Evolutionary conservation across 805 yeast genomes (phyloP), one percentile per base, ranked within the genome.

Genomic region (Candida ulmi): DNA sequence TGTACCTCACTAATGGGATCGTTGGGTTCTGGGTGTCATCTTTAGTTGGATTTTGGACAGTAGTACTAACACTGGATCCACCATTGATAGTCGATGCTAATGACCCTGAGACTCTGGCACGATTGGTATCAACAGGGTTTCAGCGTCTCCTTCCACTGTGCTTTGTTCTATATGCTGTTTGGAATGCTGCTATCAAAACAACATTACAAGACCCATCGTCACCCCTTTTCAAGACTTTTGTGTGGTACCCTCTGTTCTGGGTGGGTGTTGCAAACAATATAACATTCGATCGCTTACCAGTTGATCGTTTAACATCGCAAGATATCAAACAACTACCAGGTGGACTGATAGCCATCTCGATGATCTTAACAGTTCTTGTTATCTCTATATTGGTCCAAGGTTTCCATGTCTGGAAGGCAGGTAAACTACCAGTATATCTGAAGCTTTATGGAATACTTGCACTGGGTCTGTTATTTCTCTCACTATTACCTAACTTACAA

Each of bases 221-320:
- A 0, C 65, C 70, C 0, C n/a, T 67, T n/a, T 52, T 61, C 5
- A 70, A 65, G 39, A 32, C 58, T 1, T 16, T 58, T 0, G 21
- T 64, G 18, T 90, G 95, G 93, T 84, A 83, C 46, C 83, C 90
- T 0, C 66, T 82, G 3, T 83, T 83, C 54, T 87, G 95, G 95
- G 51, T 85, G 3, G 96, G 96, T 2, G 70, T 85, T 26, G 69
- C 88, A 52, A 88, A 90, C 58, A 90, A 88, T 60, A 72, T 86
- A 51, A 87, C 95, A 0, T 88, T 91, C 62, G 98, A 88, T 55
- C 66, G 90, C 44, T 62, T 91, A 11, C 96, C 97, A 0, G 80
- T 90, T 11, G 98, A 91, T 56, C 68, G 99, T 40, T 66, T 91
- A 32, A 85, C 91, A 1, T 51, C 77, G 3, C 62, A 66, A 11